Conservation (phyloP, 78 protist genomes). For the Andalucia godoyi region DNA sequence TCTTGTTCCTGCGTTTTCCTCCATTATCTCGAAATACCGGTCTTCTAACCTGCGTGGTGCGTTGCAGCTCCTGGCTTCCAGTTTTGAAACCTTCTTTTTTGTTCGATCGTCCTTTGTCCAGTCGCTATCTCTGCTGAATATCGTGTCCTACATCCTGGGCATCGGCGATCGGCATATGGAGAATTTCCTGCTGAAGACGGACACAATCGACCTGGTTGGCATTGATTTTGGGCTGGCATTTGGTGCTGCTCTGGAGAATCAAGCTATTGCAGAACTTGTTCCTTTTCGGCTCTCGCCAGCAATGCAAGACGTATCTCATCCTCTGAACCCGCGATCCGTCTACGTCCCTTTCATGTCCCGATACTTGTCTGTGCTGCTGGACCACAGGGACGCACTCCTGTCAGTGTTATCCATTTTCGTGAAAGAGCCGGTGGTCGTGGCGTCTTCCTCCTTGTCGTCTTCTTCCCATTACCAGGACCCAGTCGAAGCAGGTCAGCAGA, state of each 20-base stretch:
- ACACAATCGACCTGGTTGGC: constrained; percentile 56
- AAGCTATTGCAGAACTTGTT: constrained; percentile 84
- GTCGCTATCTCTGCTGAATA: constrained; percentile 47
- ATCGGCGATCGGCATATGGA: constrained; percentile 91
- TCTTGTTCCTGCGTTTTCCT: no score
- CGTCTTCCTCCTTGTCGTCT: neutral
- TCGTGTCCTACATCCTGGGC: constrained; percentile 60
- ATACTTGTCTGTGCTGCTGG: constrained; percentile 32
- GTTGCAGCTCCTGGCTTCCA: constrained; percentile 4
- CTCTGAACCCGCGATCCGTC: neutral
- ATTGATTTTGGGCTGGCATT: constrained; percentile 96
- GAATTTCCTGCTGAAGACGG: constrained; percentile 53
- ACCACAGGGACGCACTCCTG: constrained; percentile 32
- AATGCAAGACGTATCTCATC: constrained; percentile 1
- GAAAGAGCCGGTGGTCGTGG: constrained; percentile 54
- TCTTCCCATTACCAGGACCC: neutral
- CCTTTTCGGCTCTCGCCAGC: constrained; percentile 86
- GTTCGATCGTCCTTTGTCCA: constrained; percentile 38
- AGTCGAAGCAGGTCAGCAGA: constrained; percentile 1
- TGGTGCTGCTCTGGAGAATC: constrained; percentile 71
- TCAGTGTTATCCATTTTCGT: constrained; percentile 59
- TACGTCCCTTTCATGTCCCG: neutral
- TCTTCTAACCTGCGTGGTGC: no score
- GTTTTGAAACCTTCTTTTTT: constrained; percentile 44
- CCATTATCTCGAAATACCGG: no score